Conservation (phyloP, 306 rosid species). For the Chamaecrista fasciculata region DNA sequence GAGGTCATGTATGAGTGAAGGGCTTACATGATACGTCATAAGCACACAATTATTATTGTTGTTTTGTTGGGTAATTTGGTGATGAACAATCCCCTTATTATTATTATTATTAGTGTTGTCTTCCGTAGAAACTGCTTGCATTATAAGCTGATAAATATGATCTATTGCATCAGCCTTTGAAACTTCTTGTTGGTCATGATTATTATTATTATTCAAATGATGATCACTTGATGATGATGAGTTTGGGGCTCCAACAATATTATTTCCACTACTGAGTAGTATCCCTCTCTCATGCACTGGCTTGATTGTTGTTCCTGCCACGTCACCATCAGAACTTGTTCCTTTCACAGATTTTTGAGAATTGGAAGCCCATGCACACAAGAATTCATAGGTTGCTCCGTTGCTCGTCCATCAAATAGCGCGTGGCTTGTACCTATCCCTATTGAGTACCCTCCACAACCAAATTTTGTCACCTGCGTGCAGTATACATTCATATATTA, state of each 20-base stretch:
- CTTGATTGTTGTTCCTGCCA: constrained; percentile 26
- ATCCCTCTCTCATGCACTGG: constrained; percentile 71
- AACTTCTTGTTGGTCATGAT: too few species aligned
- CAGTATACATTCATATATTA: too few species aligned
- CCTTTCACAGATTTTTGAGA: constrained; percentile 38
- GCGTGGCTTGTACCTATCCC: constrained; percentile 79
- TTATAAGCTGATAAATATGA: constrained; percentile 62
- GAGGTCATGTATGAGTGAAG: constrained; percentile 45
- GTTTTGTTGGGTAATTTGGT: constrained; percentile 23
- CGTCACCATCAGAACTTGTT: constrained; percentile 19
- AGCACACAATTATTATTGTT: constrained; percentile 39
- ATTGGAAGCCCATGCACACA: constrained; percentile 67
- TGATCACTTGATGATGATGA: constrained; percentile 1
- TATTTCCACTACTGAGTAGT: constrained; percentile 27
- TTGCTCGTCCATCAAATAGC: constrained; percentile 71
- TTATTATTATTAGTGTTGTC: too few species aligned
- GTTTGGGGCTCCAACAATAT: neutral
- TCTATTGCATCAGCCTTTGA: constrained; percentile 55
- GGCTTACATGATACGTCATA: constrained; percentile 52
- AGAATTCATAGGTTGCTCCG: constrained; percentile 62
- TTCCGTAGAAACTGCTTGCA: constrained; percentile 40
- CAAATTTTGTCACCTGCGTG: constrained; percentile 68
- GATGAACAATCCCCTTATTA: too few species aligned
- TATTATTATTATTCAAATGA: neutral
- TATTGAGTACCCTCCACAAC: constrained; percentile 73